These are phyloP conservation scores for Nakaseomyces kungkrabaensis DNA, from an alignment of 1,139 yeast genomes.

Conservation along the genomic window DNA sequence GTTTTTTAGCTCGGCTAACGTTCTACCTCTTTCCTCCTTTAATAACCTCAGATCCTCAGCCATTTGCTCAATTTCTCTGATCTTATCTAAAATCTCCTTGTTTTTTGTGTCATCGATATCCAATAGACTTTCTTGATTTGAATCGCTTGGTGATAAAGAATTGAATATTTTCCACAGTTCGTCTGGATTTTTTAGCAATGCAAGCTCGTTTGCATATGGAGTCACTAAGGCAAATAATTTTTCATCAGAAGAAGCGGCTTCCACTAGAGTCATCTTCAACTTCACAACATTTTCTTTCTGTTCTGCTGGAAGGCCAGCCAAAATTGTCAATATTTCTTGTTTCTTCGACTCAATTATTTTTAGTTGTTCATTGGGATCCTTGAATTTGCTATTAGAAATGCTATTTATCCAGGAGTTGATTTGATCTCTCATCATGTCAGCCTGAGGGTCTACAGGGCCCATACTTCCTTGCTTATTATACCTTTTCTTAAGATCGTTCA, in stretches of 20 bases:
- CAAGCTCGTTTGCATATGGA: slow-evolving; percentile 31
- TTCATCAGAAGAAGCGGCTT: slow-evolving; percentile 60
- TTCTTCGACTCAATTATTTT: slow-evolving; percentile 28
- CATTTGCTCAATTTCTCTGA: slow-evolving; percentile 34
- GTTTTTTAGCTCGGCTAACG: slow-evolving; percentile 56
- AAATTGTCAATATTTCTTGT: slow-evolving; percentile 32
- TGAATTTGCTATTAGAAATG: slow-evolving; percentile 20
- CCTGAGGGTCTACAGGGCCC: slow-evolving; percentile 11
- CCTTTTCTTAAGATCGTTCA: slow-evolving; percentile 41
- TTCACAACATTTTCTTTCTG: slow-evolving; percentile 26
- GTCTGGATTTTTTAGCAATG: slow-evolving; percentile 29
- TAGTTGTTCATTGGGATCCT: slow-evolving; percentile 25
- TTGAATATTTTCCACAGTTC: slow-evolving; percentile 27
- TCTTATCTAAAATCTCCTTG: slow-evolving; percentile 24
- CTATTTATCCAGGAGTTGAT: slow-evolving; percentile 22
- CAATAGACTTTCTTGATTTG: slow-evolving; percentile 40
- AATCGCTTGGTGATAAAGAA: slow-evolving; percentile 14
- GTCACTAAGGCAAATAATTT: slow-evolving; percentile 39
- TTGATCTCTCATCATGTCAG: slow-evolving; percentile 24
- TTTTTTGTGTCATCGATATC: slow-evolving; percentile 48
- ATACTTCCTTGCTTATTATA: slow-evolving; percentile 14
- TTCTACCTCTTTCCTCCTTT: slow-evolving; percentile 49
- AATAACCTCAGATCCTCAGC: slow-evolving; percentile 43
- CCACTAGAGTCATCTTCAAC: slow-evolving; percentile 41
- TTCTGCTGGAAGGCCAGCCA: slow-evolving; percentile 16